Conservation (phyloP, 768 basidiomycete species). For the Podaxis mareebaensis region DNA sequence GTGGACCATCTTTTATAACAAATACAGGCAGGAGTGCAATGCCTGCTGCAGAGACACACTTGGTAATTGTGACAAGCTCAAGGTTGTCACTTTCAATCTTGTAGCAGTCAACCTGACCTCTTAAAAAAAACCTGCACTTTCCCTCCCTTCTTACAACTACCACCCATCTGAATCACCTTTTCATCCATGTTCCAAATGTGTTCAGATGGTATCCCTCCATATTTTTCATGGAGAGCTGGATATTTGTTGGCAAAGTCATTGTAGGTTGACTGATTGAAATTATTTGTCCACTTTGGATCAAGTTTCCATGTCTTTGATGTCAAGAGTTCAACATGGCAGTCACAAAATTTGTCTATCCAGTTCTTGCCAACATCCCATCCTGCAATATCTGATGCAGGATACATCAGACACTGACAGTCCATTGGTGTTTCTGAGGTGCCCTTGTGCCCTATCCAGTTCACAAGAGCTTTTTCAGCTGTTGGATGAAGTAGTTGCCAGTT, state of each 20-base stretch:
- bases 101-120: slow-evolving; percentile 25
- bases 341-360: neutral
- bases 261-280: neutral
- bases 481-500: slow-evolving; percentile 3
- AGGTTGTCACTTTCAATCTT: slow-evolving; percentile 31
- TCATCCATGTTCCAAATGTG: slow-evolving; percentile 38
- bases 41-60: slow-evolving; percentile 38
- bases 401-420: neutral
- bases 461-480: slow-evolving; percentile 5
- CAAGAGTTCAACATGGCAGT: neutral
- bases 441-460: slow-evolving; percentile 15
- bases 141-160: slow-evolving; percentile 24
- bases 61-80: slow-evolving; percentile 42
- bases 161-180: slow-evolving; percentile 33
- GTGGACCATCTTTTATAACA: slow-evolving; percentile 27
- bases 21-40: slow-evolving; percentile 25
- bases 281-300: neutral
- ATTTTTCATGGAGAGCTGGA: neutral
- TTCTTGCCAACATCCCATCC: slow-evolving; percentile 17
- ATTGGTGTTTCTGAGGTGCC: slow-evolving; percentile 8
- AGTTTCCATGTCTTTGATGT: neutral
- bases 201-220: slow-evolving; percentile 26
- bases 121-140: neutral
- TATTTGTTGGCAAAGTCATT: neutral
- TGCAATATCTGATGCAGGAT: slow-evolving; percentile 15